Evolutionary conservation across 2,329 filamentous ascomycete species (phyloP), one percentile per base, ranked within the genome.

Genomic region (Exophiala xenobiotica): DNA sequence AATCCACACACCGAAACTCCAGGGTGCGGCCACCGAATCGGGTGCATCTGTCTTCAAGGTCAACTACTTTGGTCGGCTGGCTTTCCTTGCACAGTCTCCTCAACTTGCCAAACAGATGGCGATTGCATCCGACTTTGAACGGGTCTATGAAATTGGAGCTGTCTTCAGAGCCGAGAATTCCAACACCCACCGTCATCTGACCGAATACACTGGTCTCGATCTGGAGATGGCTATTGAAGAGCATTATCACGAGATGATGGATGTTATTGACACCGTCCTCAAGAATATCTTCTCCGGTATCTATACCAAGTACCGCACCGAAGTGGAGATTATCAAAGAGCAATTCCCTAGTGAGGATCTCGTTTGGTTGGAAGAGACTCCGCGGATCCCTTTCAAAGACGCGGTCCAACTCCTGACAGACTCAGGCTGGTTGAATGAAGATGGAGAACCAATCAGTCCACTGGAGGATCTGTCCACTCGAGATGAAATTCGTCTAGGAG

Each of bases 111-210:
- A 96, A 73, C 91, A 96, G 70, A 92, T 95, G 87, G 82, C 84
- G 45, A 90, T 96, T 33, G 88, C 90, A 4, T 86, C 90, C 22
- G 91, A 96, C 67, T 93, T 96, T 66, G 86, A 86, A 51, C 83
- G 85, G 44, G 91, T 96, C 5, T 96, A 92, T 64, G 91, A 96
- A 67, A 85, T 93, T 58, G 89, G 89, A 12, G 85, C 88, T 2
- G 90, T 96, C 5, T 96, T 96, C 78, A 84, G 91, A 61, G 91
- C 91, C 0, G 91, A 96, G 68, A 95, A 96, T 74, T 95, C 88
- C 65, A 96, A 96, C 69, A 96, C 91, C 0, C 91, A 96, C 65
- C 85, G 91, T 29, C 91, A 96, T 68, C 77, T 96, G 76, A 96
- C 91, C 0, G 91, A 96, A 68, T 96, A 95, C 67, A 96, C 90